Base-by-base conservation (phyloP, 2,329 filamentous ascomycete species). In the Ophiocordyceps camponoti-leonardi region DNA sequence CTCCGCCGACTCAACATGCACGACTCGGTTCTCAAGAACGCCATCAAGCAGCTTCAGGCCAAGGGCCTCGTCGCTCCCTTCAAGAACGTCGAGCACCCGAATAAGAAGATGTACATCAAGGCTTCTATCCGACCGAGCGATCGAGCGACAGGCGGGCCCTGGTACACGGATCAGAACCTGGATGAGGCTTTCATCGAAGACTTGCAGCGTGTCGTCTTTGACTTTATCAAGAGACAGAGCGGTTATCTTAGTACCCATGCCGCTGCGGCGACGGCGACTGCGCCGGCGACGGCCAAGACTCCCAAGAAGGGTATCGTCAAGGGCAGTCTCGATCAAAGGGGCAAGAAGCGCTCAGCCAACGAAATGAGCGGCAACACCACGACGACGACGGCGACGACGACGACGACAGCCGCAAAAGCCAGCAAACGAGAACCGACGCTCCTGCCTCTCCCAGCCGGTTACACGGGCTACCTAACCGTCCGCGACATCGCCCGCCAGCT, bases 61-160 rank as follows among this genome's bases (percentile, higher is more conserved):
- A 88, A 86, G 60, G 78, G 79, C 33, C 79, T 93, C 59, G 87
- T 98, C 61, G 83, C 84, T 56, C 79, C 81, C 47, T 87, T 96
- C 66, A 92, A 90, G 66, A 92, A 83, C 61, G 87, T 94, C 63
- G 87, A 94, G 65, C 81, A 84, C 58, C 86, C 86, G 26, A 84
- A 81, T 52, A 83, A 92, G 59, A 94, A 94, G 66, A 94, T 94
- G 75, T 98, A 92, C 71, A 94, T 98, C 73, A 81, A 94, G 57
- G 78, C 81, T 45, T 81, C 81, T 50, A 75, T 98, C 49, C 77
- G 79, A 12, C 90, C 92, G 0, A 86, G 82, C 45, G 88, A 95
- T 50, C 83, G 92, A 49, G 85, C 93, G 42, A 94, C 87, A 0
- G 92, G 92, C 43, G 92, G 92, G 2, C 83, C 86, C 10, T 98